Conservation (phyloP, 768 basidiomycete species). For the Naganishia onofrii region DNA sequence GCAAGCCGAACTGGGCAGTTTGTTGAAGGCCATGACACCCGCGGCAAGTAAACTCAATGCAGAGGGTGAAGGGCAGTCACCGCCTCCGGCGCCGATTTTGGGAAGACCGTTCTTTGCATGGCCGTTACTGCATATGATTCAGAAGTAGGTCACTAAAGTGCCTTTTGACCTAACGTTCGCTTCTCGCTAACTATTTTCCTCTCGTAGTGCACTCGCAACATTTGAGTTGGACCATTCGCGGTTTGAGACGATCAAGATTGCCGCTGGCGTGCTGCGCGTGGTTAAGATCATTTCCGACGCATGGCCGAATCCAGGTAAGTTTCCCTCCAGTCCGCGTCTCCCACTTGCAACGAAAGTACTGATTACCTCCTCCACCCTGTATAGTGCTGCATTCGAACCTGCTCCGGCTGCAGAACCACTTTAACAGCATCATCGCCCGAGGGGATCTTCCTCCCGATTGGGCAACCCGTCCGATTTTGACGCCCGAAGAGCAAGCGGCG, state of each 20-base stretch:
- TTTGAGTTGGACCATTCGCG: conserved; percentile 21
- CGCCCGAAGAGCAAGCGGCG: conserved; percentile 14
- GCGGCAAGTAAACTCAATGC: background rate
- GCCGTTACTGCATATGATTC: conserved; percentile 18
- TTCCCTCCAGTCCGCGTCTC: background rate
- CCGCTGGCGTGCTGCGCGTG: conserved; percentile 7
- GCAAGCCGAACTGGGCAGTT: conserved; percentile 16
- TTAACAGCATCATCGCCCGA: background rate
- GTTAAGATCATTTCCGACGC: conserved; percentile 16
- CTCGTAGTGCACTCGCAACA: conserved; percentile 11
- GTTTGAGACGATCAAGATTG: conserved; percentile 24
- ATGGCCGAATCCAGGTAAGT: conserved; percentile 25
- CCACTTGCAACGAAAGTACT: background rate
- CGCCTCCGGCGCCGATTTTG: background rate
- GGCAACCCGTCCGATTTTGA: conserved; percentile 12
- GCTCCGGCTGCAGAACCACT: background rate
- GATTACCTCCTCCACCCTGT: background rate
- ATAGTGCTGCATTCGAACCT: background rate
- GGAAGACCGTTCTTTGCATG: conserved; percentile 28
- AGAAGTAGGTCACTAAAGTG: conserved; percentile 26
- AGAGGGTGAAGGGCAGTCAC: background rate
- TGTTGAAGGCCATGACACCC: conserved; percentile 5
- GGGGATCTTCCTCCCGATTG: conserved; percentile 2
- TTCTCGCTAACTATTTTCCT: background rate
- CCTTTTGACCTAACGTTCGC: background rate